Percentiles rank a stretch among this genome's conserved stretches.
Conservation (phyloP, 2,329 filamentous ascomycete genomes). For the Epicoccum sorghinum region DNA sequence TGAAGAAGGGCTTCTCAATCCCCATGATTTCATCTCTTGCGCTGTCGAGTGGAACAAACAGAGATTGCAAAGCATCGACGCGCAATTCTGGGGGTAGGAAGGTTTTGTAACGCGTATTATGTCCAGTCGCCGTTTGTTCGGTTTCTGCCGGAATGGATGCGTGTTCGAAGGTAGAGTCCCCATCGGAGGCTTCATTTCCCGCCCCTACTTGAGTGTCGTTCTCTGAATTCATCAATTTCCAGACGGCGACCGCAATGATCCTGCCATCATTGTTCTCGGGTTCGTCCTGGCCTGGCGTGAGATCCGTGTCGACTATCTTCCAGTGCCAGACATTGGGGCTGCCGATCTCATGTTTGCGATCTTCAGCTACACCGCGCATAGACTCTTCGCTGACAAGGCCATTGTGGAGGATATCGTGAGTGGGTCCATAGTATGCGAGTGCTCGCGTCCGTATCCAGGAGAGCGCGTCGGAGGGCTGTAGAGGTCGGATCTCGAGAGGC, state of each 20-base stretch:
- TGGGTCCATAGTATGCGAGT: slow-evolving; percentile 39
- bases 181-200: not conserved
- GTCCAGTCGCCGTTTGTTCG: not conserved
- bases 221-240: slow-evolving; percentile 30
- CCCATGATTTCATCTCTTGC: slow-evolving; percentile 38
- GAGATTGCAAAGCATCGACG: slow-evolving; percentile 33
- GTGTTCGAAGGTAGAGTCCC: not conserved
- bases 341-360: slow-evolving; percentile 28
- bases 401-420: slow-evolving; percentile 35
- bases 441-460: slow-evolving; percentile 39
- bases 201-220: not conserved
- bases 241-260: slow-evolving; percentile 38
- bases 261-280: slow-evolving; percentile 28
- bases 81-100: slow-evolving; percentile 73
- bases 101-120: slow-evolving; percentile 57
- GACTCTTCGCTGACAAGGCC: slow-evolving; percentile 33
- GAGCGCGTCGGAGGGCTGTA: slow-evolving; percentile 29
- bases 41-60: slow-evolving; percentile 30
- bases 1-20: slow-evolving; percentile 25
- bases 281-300: slow-evolving; percentile 31
- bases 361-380: slow-evolving; percentile 31
- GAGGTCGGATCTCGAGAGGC: slow-evolving; percentile 31
- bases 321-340: slow-evolving; percentile 37
- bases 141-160: slow-evolving; percentile 6
- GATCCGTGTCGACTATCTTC: slow-evolving; percentile 41